Evolutionary conservation across 495 filamentous ascomycete species (phyloP).

Genomic region (Neurospora sp.): DNA sequence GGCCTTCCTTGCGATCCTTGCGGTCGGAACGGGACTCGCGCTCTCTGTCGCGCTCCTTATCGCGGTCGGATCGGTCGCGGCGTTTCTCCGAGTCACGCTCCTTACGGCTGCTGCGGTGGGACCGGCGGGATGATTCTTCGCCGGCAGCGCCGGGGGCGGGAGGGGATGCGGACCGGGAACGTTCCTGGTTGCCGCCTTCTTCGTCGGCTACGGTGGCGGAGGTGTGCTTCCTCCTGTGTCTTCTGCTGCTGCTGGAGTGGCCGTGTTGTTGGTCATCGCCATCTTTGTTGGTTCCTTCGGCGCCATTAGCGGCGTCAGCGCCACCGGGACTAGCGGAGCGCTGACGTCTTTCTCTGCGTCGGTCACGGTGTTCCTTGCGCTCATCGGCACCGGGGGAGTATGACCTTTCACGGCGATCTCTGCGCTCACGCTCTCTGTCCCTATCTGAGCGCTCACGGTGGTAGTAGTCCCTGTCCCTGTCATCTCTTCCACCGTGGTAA

Average conservation of each 20-base stretch:
- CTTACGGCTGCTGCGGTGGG: conserved; percentile 40
- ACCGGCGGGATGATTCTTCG: conserved; percentile 34
- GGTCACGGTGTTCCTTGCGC: conserved; percentile 31
- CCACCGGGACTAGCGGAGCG: not conserved
- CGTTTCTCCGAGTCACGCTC: conserved; percentile 33
- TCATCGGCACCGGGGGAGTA: conserved; percentile 23
- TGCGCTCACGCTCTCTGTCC: conserved; percentile 18
- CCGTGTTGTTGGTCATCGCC: conserved; percentile 39
- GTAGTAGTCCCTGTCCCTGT: conserved; percentile 15
- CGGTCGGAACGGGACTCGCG: conserved; percentile 26
- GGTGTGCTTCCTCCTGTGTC: conserved; percentile 36
- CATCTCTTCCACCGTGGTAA: conserved; percentile 13
- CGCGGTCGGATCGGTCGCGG: conserved; percentile 30
- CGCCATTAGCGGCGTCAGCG: conserved; percentile 39
- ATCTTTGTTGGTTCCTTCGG: conserved; percentile 44
- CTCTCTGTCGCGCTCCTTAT: conserved; percentile 24
- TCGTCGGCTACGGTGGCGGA: conserved; percentile 18
- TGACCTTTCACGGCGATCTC: conserved; percentile 10
- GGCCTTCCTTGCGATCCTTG: conserved; percentile 18
- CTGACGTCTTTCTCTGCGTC: not conserved
- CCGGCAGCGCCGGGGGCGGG: conserved; percentile 9
- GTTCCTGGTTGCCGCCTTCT: conserved; percentile 29
- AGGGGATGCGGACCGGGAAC: conserved; percentile 42
- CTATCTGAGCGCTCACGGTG: conserved; percentile 20
- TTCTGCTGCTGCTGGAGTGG: conserved; percentile 32